Percentiles rank a stretch among this genome's conserved stretches.
Evolutionary conservation across 306 rosid species (phyloP).

Genomic region (Abrus precatorius): DNA sequence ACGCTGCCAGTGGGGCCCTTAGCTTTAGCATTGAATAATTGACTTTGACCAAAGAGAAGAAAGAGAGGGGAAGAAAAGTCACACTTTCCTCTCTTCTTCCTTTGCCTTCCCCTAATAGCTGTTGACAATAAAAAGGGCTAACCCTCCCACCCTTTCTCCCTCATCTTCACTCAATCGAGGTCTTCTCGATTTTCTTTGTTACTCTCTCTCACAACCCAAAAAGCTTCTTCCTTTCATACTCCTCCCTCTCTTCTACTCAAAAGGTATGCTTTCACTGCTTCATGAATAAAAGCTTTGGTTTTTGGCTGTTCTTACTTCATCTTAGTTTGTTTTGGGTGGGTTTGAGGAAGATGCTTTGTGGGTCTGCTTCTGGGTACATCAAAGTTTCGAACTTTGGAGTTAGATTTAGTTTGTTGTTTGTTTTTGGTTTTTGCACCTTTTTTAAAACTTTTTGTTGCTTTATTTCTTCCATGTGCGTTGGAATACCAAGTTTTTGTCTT

Average conservation of each 20-base stretch:
- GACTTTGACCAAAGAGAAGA: constrained; percentile 86
- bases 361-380: constrained; percentile 47
- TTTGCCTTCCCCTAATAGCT: constrained; percentile 44
- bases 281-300: neutral
- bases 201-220: neutral
- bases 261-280: constrained; percentile 55
- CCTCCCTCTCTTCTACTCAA: constrained; percentile 18
- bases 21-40: constrained; percentile 65
- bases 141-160: constrained; percentile 34
- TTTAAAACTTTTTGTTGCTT: neutral
- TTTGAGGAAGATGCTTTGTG: constrained; percentile 39
- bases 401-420: constrained; percentile 35
- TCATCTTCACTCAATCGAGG: constrained; percentile 59
- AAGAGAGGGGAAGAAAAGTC: constrained; percentile 83
- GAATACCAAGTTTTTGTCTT: constrained; percentile 33
- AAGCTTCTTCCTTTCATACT: neutral
- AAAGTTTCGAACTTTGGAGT: constrained; percentile 48
- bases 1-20: constrained; percentile 57
- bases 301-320: constrained; percentile 19
- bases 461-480: neutral
- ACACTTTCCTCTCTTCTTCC: constrained; percentile 82
- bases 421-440: neutral
- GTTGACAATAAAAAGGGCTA: constrained; percentile 48
- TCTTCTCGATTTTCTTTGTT: constrained; percentile 52
- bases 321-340: constrained; percentile 32